Evolutionary conservation across 345 rosid species (phyloP), one percentile per base, ranked within the genome.

Genomic region (Erodium maritimum): DNA sequence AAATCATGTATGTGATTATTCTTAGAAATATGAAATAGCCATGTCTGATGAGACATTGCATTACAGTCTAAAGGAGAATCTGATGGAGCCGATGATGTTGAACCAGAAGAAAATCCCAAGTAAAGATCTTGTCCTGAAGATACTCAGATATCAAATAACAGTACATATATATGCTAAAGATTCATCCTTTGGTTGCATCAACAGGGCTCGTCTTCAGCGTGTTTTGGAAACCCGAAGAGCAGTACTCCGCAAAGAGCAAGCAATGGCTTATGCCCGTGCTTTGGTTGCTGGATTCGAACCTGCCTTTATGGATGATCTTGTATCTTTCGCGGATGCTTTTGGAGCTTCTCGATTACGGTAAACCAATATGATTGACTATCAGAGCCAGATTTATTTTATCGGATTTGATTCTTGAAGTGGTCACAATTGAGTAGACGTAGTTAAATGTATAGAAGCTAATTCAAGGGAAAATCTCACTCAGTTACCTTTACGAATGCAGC

Each of bases 201-300:
- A 66, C 76, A 93, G 99, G 85, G 77, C 82, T 70, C 91, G 68
- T 65, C 96, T 93, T 69, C 99, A 85, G 34, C 90, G 88, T 60
- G 88, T 82, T 59, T 61, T 93, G 65, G 96, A 85, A 70, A 77
- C 81, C 64, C 79, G 99, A 64, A 89, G 75, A 65, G 82, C 77
- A 14, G 91, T 88, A 53, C 85, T 93, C 58, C 81, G 75, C 76
- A 89, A 85, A 72, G 99, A 93, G 77, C 99, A 93, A 75, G 99
- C 95, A 54, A 93, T 93, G 99, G 96, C 96, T 42, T 93, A 89
- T 66, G 96, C 96, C 18, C 82, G 95, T 62, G 94, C 96, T 61
- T 60, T 93, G 65, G 95, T 93, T 66, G 88, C 85, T 56, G 96
- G 99, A 57, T 93, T 82, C 68, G 95, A 89, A 60, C 64, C 79